Evolutionary conservation across 2,329 filamentous ascomycete genomes (phyloP), one percentile per base, ranked within the genome.

Genomic region (Teratosphaeria destructans): DNA sequence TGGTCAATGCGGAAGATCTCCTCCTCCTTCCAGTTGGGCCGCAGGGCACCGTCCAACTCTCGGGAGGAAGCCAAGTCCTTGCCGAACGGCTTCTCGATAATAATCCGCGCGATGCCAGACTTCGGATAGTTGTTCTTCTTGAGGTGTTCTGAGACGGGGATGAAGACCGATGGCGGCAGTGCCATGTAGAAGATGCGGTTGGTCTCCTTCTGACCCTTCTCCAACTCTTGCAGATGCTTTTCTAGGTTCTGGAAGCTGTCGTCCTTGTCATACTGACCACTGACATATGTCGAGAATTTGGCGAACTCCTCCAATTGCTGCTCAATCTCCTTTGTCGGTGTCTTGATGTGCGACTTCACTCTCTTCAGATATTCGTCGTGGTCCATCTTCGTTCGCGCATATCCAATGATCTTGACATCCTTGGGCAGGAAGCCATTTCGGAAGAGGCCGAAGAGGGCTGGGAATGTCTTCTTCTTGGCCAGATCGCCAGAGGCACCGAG

Each of bases 401-500:
- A 99, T 81, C 94, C 94, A 71, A 99, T 86, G 74, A 99, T 96
- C 77, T 86, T 89, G 78, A 96, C 91, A 77, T 95, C 91, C 78
- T 95, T 95, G 70, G 79, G 94, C 57, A 99, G 89, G 81, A 97
- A 99, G 78, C 96, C 93, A 81, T 99, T 99, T 74, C 94, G 90
- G 81, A 93, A 96, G 72, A 99, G 86, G 69, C 94, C 94, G 75
- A 99, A 99, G 59, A 99, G 86, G 62, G 94, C 94, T 66, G 94
- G 94, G 79, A 95, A 99, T 54, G 94, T 99, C 87, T 99, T 99
- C 87, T 99, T 99, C 84, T 99, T 99, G 57, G 94, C 94, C 67
- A 99, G 80, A 82, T 99, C 94, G 71, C 94, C 94, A 57, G 94
- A 99, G 66, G 94, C 94, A 72, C 94, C 94, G 67, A 99, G 86